Percentiles rank a stretch among this genome's conserved stretches.
phyloP scores from a whole-genome alignment of 441 rosid genomes.

The Bocquillonia castaneifolia region DNA sequence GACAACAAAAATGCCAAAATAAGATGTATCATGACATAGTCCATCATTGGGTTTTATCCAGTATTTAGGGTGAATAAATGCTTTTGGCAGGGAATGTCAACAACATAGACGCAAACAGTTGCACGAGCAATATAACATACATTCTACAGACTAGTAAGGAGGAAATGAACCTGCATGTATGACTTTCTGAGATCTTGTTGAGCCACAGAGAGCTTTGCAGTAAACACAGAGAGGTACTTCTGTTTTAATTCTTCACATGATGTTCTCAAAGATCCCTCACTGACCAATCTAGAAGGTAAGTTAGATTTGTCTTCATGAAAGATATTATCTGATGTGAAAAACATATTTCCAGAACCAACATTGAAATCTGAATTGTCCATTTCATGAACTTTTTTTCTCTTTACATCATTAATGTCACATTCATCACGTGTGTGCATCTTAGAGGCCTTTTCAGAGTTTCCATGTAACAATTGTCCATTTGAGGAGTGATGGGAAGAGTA shows the following conservation, averaged over 20 bases:
- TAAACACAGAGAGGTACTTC: slow-evolving; percentile 67
- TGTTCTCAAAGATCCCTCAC: slow-evolving; percentile 33
- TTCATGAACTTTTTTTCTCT: slow-evolving; percentile 44
- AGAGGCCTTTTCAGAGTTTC: slow-evolving; percentile 35
- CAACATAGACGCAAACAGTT: neutral
- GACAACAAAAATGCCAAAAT: neutral
- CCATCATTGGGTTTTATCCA: neutral
- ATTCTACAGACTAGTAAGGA: neutral
- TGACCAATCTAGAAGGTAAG: slow-evolving; percentile 29
- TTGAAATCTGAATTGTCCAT: slow-evolving; percentile 28
- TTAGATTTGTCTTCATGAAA: slow-evolving; percentile 23
- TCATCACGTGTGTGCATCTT: slow-evolving; percentile 33
- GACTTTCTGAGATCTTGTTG: slow-evolving; percentile 75
- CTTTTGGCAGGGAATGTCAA: neutral
- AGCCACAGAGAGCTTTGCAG: slow-evolving; percentile 52
- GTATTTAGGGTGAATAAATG: neutral
- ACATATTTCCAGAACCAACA: slow-evolving; percentile 25
- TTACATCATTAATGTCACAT: slow-evolving; percentile 35
- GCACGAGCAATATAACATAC: neutral
- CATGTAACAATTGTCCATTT: slow-evolving; percentile 28
- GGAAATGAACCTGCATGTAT: slow-evolving; percentile 50
- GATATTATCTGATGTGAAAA: slow-evolving; percentile 26
- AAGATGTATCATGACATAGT: neutral
- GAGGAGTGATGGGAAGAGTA: slow-evolving; percentile 30
- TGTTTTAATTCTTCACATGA: slow-evolving; percentile 60